Evolutionary conservation across 495 filamentous ascomycete genomes (phyloP).

Genomic region (Saxophila tyrrhenica): DNA sequence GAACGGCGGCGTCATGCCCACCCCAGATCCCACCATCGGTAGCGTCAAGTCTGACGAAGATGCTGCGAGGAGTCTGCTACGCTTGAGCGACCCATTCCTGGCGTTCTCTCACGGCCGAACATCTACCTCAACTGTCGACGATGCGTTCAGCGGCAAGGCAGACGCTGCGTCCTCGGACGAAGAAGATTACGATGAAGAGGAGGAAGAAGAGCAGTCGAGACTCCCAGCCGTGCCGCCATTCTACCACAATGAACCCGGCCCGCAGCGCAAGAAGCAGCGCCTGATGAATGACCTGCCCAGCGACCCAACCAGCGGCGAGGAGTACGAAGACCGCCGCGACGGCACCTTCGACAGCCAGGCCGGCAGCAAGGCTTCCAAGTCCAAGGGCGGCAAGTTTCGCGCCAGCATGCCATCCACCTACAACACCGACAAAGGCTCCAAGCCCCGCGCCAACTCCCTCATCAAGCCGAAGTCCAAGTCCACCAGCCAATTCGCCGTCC

Average conservation of each 20-base stretch:
- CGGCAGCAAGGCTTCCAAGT: constrained; percentile 23
- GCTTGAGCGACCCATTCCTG: constrained; percentile 70
- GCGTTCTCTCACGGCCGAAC: constrained; percentile 82
- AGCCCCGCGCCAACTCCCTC: constrained; percentile 26
- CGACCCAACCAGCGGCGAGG: constrained; percentile 61
- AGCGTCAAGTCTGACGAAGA: constrained; percentile 97
- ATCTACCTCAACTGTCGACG: constrained; percentile 86
- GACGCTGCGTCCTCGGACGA: constrained; percentile 80
- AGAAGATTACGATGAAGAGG: constrained; percentile 57
- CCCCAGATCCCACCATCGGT: constrained; percentile 77
- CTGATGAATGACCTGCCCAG: constrained; percentile 54
- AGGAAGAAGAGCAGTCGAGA: constrained; percentile 42
- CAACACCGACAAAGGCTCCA: constrained; percentile 21
- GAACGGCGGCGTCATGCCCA: constrained; percentile 59
- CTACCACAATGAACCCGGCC: constrained; percentile 2
- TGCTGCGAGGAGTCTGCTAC: constrained; percentile 91
- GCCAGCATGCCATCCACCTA: not conserved
- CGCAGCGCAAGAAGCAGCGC: constrained; percentile 30
- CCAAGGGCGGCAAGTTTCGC: constrained; percentile 6
- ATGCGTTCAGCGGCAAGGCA: constrained; percentile 77
- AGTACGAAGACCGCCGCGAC: constrained; percentile 53
- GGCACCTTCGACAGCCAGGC: constrained; percentile 42
- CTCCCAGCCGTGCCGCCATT: constrained; percentile 11
- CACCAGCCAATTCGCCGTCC: constrained; percentile 28
- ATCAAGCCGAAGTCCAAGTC: constrained; percentile 38